A percentile compares a stretch with the other conserved stretches of the same genome.
These are phyloP conservation scores for Geotrichum europaeum DNA, from an alignment of 1,139 yeast species.

Conservation along the genomic window DNA sequence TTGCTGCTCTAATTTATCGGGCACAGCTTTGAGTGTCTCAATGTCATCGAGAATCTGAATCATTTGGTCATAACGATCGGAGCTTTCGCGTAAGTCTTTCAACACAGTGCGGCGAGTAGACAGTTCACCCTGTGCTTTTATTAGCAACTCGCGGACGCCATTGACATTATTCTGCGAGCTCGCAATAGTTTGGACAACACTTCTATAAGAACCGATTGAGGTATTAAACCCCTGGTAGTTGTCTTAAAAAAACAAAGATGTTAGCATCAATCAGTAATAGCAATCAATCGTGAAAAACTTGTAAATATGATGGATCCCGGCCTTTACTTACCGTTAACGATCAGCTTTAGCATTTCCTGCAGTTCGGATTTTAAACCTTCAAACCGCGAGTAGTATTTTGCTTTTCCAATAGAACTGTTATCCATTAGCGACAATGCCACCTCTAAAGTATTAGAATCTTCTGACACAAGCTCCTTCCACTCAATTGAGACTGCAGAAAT, in stretches of 20 bases:
- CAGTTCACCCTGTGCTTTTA: slow-evolving; percentile 45
- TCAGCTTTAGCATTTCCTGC: slow-evolving; percentile 48
- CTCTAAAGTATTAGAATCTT: slow-evolving; percentile 70
- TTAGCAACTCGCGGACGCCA: slow-evolving; percentile 47
- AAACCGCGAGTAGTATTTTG: slow-evolving; percentile 57
- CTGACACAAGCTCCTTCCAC: slow-evolving; percentile 37
- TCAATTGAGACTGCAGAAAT: slow-evolving; percentile 19
- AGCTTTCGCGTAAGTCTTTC: slow-evolving; percentile 58
- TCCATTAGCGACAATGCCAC: slow-evolving; percentile 76
- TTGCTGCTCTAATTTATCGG: slow-evolving; percentile 58
- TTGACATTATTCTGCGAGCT: slow-evolving; percentile 53
- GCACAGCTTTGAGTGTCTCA: slow-evolving; percentile 53
- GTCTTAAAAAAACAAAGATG: slow-evolving; percentile 12
- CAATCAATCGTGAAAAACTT: neutral
- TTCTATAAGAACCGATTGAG: slow-evolving; percentile 70
- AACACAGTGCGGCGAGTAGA: slow-evolving; percentile 52
- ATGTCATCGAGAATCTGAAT: slow-evolving; percentile 67
- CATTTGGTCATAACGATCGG: slow-evolving; percentile 60
- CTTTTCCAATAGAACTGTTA: slow-evolving; percentile 81
- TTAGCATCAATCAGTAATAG: neutral
- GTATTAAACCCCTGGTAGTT: slow-evolving; percentile 82
- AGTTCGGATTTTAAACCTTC: slow-evolving; percentile 56
- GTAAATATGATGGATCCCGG: neutral
- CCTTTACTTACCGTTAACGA: slow-evolving; percentile 52
- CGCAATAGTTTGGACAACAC: slow-evolving; percentile 49